phyloP scores from a whole-genome alignment of 148 eudicot genomes.

The Chenopodium quinoa region DNA sequence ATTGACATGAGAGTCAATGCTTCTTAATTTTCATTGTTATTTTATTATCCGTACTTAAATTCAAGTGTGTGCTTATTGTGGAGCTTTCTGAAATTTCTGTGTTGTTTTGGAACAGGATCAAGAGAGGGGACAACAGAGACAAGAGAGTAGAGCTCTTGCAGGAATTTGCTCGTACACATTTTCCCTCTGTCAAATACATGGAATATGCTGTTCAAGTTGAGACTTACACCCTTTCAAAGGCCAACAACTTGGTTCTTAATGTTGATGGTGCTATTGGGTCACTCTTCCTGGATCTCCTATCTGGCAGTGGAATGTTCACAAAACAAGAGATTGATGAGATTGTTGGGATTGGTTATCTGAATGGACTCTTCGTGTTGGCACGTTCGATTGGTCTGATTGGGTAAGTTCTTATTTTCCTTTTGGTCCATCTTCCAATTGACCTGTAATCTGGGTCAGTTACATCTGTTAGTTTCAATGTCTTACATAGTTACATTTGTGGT shows the following conservation, averaged over 20 bases:
- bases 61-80: neutral
- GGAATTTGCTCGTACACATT: slow-evolving; percentile 70
- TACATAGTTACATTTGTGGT: no score
- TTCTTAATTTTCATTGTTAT: neutral
- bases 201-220: slow-evolving; percentile 96
- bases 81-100: slow-evolving; percentile 4
- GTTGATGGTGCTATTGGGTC: slow-evolving; percentile 97
- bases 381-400: slow-evolving; percentile 97
- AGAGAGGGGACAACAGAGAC: slow-evolving; percentile 96
- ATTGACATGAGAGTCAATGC: neutral
- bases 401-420: slow-evolving; percentile 41
- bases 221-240: slow-evolving; percentile 94
- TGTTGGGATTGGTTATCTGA: slow-evolving; percentile 83
- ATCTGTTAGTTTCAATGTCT: neutral
- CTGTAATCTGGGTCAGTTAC: neutral
- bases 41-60: neutral
- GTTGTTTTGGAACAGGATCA: slow-evolving; percentile 54
- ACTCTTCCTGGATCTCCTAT: slow-evolving; percentile 93
- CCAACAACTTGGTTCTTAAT: slow-evolving; percentile 85
- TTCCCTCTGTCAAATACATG: slow-evolving; percentile 97
- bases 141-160: slow-evolving; percentile 96
- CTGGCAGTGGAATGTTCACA: slow-evolving; percentile 93
- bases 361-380: slow-evolving; percentile 92
- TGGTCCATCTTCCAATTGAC: neutral
- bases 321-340: slow-evolving; percentile 94